These are phyloP conservation scores for Artemisia annua DNA, from an alignment of 129 eudicot species.

Conservation along the genomic window DNA sequence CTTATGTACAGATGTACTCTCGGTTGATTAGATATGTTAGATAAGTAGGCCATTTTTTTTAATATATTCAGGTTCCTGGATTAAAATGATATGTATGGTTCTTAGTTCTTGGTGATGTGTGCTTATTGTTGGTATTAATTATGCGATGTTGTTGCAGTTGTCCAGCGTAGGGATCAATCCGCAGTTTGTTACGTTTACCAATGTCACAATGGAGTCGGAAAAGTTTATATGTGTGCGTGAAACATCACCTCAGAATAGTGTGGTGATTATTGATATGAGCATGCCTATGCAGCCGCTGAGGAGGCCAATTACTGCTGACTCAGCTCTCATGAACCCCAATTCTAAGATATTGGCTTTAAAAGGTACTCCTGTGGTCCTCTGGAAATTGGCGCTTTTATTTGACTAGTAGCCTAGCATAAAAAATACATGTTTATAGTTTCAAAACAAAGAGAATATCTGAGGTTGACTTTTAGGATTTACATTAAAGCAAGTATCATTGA, in stretches of 20 bases:
- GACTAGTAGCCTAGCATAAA: slow-evolving; percentile 4
- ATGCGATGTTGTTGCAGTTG: slow-evolving; percentile 58
- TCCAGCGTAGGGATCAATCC: slow-evolving; percentile 87
- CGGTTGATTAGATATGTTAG: slow-evolving; percentile 23
- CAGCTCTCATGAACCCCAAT: slow-evolving; percentile 94
- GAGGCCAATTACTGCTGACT: slow-evolving; percentile 95
- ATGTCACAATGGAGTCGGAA: slow-evolving; percentile 99
- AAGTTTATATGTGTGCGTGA: slow-evolving; percentile 93
- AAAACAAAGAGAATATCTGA: background rate
- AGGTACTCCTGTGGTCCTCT: slow-evolving; percentile 43
- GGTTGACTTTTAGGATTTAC: background rate
- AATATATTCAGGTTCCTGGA: slow-evolving; percentile 35
- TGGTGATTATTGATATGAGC: slow-evolving; percentile 90
- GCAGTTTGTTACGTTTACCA: slow-evolving; percentile 91
- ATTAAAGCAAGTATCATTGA: slow-evolving; percentile 5
- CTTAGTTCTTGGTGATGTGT: background rate
- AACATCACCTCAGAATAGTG: slow-evolving; percentile 94
- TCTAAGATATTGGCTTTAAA: slow-evolving; percentile 81
- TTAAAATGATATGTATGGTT: slow-evolving; percentile 1
- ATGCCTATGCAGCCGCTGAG: slow-evolving; percentile 96
- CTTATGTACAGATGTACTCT: slow-evolving; percentile 2
- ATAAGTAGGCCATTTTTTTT: slow-evolving; percentile 17
- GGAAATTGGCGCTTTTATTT: background rate
- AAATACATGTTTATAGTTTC: background rate
- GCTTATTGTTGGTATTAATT: slow-evolving; percentile 10